Base-by-base conservation (phyloP, 345 rosid genomes). In the Balakata baccata region DNA sequence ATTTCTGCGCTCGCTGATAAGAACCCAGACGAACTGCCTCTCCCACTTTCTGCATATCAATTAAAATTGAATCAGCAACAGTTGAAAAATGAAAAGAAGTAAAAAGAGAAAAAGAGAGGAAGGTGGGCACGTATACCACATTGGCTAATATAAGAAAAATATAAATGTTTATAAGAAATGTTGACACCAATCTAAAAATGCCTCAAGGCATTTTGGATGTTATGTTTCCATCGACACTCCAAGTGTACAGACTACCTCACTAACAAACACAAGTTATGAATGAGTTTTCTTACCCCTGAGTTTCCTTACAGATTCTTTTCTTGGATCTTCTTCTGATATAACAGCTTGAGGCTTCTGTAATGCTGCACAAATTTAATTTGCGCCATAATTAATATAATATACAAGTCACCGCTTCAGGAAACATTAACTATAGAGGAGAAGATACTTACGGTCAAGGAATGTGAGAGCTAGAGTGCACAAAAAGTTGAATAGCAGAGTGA, bases 391-490 rank as follows among this genome's bases (percentile, higher is more conserved):
- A 29, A 29, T 29, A 29, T 29, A 50, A 43, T 18, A 46, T 2
- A 6, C 10, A 10, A 57, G 18, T 47, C 47, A 53, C 11, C 25
- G 2, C 11, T 25, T 37, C 5, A 34, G 4, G 39, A 54, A 13
- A 17, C 16, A 22, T 25, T 14, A 66, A 52, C 6, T 50, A 11
- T 7, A 25, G 17, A 18, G 23, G 16, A 3, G 49, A 29, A 34
- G 68, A 38, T 2, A 70, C 95, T 85, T 81, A 90, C 95, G 87
- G 58, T 81, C 78, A 41, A 90, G 85, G 74, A 72, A 87, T 69
- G 92, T 81, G 8, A 90, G 86, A 57, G 84, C 85, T 51, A 80
- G 57, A 37, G 84, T 72, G 76, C 80, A 87, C 70, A 78, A 66
- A 39, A 78, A 29, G 79, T 88, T 90, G 82, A 72, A 88, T 41